Percentiles rank a stretch among this genome's conserved stretches.
These are phyloP conservation scores for Fusarium piperis DNA, from an alignment of 2,329 filamentous ascomycete species.

Conservation along the genomic window DNA sequence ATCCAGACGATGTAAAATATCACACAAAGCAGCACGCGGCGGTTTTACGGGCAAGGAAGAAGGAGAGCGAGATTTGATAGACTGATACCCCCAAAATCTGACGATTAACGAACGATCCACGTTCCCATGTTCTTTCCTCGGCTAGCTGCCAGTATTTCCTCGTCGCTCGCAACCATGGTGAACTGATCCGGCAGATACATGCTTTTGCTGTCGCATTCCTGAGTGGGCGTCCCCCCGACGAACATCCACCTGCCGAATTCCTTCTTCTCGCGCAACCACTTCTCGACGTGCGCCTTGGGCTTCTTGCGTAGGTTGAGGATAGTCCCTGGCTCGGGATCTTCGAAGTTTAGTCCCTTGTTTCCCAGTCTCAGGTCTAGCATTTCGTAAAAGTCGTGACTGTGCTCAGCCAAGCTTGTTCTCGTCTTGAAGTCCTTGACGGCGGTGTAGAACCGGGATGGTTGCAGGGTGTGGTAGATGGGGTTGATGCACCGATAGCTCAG, in stretches of 20 bases:
- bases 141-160: background rate
- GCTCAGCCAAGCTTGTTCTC: background rate
- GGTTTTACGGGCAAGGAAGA: slow-evolving; percentile 43
- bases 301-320: background rate
- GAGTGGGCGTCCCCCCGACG: background rate
- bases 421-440: background rate
- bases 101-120: slow-evolving; percentile 24
- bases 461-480: background rate
- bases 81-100: slow-evolving; percentile 33
- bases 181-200: background rate
- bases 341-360: background rate
- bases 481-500: background rate
- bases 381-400: background rate
- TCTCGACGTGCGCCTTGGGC: background rate
- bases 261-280: background rate
- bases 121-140: background rate
- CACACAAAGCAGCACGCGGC: slow-evolving; percentile 53
- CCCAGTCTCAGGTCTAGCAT: background rate
- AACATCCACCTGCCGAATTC: background rate
- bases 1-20: slow-evolving; percentile 55
- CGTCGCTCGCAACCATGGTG: background rate
- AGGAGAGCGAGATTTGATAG: slow-evolving; percentile 34
- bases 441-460: background rate
- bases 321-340: background rate
- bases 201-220: background rate